Conservation (phyloP, 108 stramenopile genomes). For the Pseudonitzschia multiseries region DNA sequence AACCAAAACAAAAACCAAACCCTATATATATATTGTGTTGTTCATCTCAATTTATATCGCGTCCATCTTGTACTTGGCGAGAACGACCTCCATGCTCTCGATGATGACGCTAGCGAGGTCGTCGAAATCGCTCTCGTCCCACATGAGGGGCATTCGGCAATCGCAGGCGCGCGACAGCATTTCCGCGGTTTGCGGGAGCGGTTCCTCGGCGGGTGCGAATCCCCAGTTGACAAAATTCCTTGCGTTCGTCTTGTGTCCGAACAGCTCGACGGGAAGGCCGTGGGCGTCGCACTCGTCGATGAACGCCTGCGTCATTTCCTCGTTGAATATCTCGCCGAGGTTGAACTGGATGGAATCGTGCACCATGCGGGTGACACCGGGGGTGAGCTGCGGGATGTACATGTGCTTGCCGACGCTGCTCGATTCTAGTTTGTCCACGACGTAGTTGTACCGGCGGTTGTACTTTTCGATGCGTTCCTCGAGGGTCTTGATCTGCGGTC, state of each 20-base stretch:
- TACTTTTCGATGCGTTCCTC: conserved; percentile 78
- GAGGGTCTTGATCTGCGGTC: conserved; percentile 78
- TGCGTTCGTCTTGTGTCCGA: conserved; percentile 86
- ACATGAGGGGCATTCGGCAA: conserved; percentile 85
- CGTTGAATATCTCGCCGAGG: conserved; percentile 61
- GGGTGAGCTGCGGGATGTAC: conserved; percentile 65
- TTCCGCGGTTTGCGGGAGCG: conserved; percentile 79
- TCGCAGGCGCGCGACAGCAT: conserved; percentile 86
- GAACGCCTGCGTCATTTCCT: conserved; percentile 69
- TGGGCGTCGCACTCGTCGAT: conserved; percentile 66
- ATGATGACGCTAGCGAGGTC: conserved; percentile 74
- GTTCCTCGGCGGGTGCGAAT: conserved; percentile 81
- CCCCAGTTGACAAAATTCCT: conserved; percentile 91
- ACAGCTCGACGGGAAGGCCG: conserved; percentile 86
- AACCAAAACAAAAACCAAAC: no score
- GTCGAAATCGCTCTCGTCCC: conserved; percentile 87
- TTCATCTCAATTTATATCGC: neutral
- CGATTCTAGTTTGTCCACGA: conserved; percentile 52
- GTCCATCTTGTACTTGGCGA: conserved; percentile 42
- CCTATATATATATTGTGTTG: no score
- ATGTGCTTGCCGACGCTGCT: conserved; percentile 59
- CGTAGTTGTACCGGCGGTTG: conserved; percentile 64
- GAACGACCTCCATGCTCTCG: conserved; percentile 61
- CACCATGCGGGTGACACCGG: conserved; percentile 73
- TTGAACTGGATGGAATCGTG: conserved; percentile 89